phyloP scores from a whole-genome alignment of 129 eudicot species.

The Calendula officinalis region DNA sequence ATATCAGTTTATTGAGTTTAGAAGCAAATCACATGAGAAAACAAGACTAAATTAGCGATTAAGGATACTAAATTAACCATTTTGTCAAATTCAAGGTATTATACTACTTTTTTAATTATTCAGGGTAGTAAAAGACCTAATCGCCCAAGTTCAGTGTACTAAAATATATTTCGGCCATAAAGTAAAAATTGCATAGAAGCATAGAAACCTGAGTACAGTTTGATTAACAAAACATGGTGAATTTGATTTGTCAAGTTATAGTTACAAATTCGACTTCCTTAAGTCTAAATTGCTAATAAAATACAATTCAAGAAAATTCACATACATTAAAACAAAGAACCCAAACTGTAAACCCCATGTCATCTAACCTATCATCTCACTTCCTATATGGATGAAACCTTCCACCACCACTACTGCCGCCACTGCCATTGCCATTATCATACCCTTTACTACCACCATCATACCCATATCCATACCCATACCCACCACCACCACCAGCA shows the following conservation, averaged over 20 bases:
- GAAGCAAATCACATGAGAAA: too few relatives aligned
- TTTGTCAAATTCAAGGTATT: too few relatives aligned
- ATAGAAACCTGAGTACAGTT: not conserved
- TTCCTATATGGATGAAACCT: constrained; percentile 84
- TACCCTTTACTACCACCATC: constrained; percentile 45
- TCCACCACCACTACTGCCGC: constrained; percentile 37
- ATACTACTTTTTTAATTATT: too few relatives aligned
- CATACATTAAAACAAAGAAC: constrained; percentile 19
- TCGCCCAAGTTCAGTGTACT: too few relatives aligned
- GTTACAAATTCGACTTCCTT: constrained; percentile 29
- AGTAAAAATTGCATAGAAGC: not conserved
- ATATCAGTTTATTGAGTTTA: too few relatives aligned
- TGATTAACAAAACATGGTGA: constrained; percentile 9
- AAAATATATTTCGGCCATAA: too few relatives aligned
- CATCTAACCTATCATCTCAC: constrained; percentile 35
- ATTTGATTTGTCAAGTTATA: constrained; percentile 16
- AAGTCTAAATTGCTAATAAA: constrained; percentile 24
- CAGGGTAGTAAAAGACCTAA: too few relatives aligned
- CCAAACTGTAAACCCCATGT: constrained; percentile 24
- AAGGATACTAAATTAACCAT: too few relatives aligned
- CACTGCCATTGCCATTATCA: constrained; percentile 39
- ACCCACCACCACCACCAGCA: constrained; percentile 29
- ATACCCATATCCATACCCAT: constrained; percentile 39
- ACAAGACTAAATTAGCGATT: too few relatives aligned
- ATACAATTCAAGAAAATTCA: constrained; percentile 32